Conservation (phyloP, 2,329 filamentous ascomycete genomes). For the Phialocephala subalpina region DNA sequence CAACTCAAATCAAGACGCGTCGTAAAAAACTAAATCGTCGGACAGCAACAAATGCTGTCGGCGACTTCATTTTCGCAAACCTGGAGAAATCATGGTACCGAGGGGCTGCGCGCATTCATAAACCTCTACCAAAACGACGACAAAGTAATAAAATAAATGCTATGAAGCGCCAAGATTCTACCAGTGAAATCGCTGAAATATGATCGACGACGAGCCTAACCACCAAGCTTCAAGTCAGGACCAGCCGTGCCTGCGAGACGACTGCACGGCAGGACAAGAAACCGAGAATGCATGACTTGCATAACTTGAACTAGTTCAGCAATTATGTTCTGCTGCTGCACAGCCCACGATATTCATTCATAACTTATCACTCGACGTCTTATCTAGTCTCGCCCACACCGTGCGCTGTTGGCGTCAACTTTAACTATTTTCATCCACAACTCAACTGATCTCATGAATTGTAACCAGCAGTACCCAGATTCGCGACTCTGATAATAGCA, state of each 20-base stretch:
- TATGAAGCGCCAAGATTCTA: background rate
- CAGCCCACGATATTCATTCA: background rate
- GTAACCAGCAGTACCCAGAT: background rate
- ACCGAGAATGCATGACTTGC: constrained; percentile 1
- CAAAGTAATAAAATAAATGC: background rate
- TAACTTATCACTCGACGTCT: background rate
- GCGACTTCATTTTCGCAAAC: no score
- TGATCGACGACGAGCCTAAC: background rate
- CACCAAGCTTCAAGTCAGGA: background rate
- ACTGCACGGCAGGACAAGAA: background rate
- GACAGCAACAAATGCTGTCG: no score
- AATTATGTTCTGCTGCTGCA: background rate
- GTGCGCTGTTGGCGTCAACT: background rate
- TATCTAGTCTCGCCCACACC: background rate
- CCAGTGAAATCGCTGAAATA: background rate
- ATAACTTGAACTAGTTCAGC: background rate
- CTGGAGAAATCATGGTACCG: no score
- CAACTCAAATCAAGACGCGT: no score
- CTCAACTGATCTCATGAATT: background rate
- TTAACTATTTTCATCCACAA: background rate
- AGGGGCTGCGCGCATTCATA: background rate
- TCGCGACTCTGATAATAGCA: background rate
- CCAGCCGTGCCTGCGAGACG: constrained; percentile 3
- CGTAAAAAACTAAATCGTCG: no score
- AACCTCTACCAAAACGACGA: background rate